Conservation (phyloP, 345 rosid genomes). For the Citrus glauca region DNA sequence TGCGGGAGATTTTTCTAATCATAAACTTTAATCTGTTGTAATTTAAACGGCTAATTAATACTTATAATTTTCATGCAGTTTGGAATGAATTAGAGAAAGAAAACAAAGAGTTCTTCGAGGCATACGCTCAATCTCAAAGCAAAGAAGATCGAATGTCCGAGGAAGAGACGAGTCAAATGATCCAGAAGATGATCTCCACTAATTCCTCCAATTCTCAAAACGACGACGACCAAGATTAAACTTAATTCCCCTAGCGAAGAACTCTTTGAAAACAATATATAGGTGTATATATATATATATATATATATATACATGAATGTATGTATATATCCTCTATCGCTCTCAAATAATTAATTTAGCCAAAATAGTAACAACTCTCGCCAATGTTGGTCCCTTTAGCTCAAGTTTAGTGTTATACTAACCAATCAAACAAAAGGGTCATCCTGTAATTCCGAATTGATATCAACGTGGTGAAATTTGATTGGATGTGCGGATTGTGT, state of each 20-base stretch:
- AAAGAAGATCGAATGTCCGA: constrained; percentile 72
- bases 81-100: constrained; percentile 94
- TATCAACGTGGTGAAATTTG: neutral
- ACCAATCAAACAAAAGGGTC: neutral
- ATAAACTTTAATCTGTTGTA: too few relatives aligned
- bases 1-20: too few relatives aligned
- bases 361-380: neutral
- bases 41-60: too few relatives aligned
- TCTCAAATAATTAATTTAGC: neutral
- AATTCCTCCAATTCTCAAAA: constrained; percentile 38
- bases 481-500: neutral
- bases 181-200: constrained; percentile 62
- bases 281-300: too few relatives aligned
- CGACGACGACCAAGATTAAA: constrained; percentile 10
- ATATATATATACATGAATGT: too few relatives aligned
- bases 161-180: constrained; percentile 80
- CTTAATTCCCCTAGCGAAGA: neutral
- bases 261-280: neutral
- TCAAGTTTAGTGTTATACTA: neutral
- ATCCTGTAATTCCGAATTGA: neutral
- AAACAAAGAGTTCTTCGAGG: constrained; percentile 86
- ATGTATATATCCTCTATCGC: too few relatives aligned
- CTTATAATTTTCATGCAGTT: constrained; percentile 30
- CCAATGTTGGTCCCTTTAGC: neutral
- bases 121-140: constrained; percentile 53